Evolutionary conservation across 768 basidiomycete species (phyloP).

Genomic region (Ramaria sp.): DNA sequence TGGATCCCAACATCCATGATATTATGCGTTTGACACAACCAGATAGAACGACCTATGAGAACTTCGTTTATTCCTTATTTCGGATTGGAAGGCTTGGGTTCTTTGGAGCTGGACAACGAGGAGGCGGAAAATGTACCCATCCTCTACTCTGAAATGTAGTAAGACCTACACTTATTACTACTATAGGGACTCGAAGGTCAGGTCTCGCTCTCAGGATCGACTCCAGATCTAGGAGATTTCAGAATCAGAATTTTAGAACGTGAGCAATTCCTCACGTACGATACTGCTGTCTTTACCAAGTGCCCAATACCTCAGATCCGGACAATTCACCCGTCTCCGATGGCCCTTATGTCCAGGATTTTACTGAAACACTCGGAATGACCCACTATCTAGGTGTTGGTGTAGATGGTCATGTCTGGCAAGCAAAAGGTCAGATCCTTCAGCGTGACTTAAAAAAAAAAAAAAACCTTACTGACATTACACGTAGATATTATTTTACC

Average conservation of each 20-base stretch:
- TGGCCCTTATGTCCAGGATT: constrained; percentile 48
- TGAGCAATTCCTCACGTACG: constrained; percentile 20
- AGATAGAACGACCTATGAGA: constrained; percentile 36
- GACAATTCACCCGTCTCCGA: constrained; percentile 40
- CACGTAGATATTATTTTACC: constrained; percentile 50
- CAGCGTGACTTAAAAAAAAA: neutral
- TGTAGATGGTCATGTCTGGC: constrained; percentile 64
- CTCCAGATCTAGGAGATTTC: constrained; percentile 77
- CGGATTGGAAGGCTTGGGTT: constrained; percentile 81
- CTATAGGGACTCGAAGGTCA: constrained; percentile 66
- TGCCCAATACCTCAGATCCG: constrained; percentile 31
- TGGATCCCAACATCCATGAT: constrained; percentile 5
- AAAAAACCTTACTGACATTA: neutral
- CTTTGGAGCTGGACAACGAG: constrained; percentile 66
- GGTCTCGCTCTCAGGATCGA: constrained; percentile 58
- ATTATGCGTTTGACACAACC: constrained; percentile 23
- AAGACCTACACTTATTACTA: constrained; percentile 6
- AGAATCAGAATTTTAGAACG: constrained; percentile 70
- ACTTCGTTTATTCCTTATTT: constrained; percentile 79
- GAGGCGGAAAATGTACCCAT: constrained; percentile 59
- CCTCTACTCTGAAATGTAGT: neutral
- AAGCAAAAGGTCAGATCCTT: constrained; percentile 56
- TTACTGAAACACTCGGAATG: constrained; percentile 52
- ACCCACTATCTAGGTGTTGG: constrained; percentile 60
- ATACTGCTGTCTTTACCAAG: neutral